Percentiles rank a stretch among this genome's conserved stretches.
Conservation (phyloP, 768 basidiomycete genomes). For the Mrakia gelida region DNA sequence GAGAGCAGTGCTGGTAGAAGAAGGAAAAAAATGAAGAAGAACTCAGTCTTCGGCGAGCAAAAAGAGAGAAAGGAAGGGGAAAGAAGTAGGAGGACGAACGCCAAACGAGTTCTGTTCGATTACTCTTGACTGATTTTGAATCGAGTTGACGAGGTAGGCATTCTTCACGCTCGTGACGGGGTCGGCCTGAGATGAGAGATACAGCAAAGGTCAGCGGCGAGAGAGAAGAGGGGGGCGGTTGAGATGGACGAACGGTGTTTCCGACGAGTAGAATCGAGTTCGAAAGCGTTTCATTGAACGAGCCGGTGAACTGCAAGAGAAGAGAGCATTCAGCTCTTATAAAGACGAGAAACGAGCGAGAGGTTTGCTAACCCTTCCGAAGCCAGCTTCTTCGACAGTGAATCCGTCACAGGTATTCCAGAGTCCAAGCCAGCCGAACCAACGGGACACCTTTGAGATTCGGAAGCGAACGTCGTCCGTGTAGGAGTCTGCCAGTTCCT, state of each 20-base stretch:
- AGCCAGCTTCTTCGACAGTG: not conserved
- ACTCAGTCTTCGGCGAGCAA: not conserved
- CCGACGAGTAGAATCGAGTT: not conserved
- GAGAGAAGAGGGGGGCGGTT: not conserved
- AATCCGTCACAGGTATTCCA: not conserved
- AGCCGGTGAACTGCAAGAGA: not conserved
- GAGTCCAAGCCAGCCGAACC: not conserved
- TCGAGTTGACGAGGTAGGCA: not conserved
- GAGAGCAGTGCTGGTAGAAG: not conserved
- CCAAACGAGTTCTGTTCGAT: not conserved
- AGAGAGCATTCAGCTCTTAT: not conserved
- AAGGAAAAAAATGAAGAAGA: not conserved
- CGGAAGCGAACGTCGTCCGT: not conserved
- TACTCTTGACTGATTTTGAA: not conserved
- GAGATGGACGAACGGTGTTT: not conserved
- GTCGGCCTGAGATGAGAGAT: not conserved
- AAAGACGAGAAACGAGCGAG: not conserved
- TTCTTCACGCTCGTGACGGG: slow-evolving; percentile 3
- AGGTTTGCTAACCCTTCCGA: not conserved
- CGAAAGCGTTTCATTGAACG: not conserved
- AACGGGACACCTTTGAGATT: not conserved
- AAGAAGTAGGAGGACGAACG: not conserved
- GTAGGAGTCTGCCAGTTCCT: not conserved
- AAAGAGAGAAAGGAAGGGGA: not conserved
- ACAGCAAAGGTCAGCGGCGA: not conserved